A percentile compares a stretch with the other conserved stretches of the same genome.
phyloP scores from a whole-genome alignment of 169 alveolate genomes.

The Prorocentrum cordatum region DNA sequence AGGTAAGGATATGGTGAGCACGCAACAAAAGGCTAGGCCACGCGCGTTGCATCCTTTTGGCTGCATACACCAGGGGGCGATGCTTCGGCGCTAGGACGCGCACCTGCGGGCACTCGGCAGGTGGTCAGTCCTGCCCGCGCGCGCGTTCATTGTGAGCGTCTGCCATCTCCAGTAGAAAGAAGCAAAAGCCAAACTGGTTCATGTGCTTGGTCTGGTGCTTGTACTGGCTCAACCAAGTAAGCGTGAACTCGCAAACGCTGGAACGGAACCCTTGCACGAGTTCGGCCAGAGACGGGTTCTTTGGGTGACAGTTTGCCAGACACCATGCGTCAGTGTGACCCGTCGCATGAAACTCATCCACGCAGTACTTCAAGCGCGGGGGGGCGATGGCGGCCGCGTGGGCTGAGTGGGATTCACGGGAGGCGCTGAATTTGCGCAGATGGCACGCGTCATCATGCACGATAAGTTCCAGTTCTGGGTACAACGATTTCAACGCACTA shows the following conservation, averaged over 20 bases:
- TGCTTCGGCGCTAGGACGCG: too few species aligned
- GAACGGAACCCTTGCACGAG: background rate
- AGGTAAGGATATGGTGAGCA: too few species aligned
- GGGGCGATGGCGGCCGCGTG: background rate
- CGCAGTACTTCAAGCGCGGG: background rate
- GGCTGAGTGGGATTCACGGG: background rate
- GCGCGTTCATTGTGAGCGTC: background rate
- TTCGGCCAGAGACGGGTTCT: background rate
- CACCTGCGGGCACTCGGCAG: too few species aligned
- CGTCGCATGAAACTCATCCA: background rate
- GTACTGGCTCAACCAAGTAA: background rate
- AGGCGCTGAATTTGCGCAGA: background rate
- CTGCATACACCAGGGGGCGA: too few species aligned
- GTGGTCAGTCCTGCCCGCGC: too few species aligned
- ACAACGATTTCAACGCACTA: background rate
- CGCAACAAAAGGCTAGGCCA: too few species aligned
- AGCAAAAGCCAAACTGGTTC: background rate
- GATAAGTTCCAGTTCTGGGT: background rate
- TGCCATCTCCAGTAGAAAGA: background rate
- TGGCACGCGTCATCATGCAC: conserved; percentile 14
- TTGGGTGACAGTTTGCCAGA: background rate
- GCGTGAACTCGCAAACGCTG: background rate
- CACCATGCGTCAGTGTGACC: background rate
- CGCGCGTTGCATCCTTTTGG: too few species aligned
- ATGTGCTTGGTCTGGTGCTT: background rate